Percentiles rank a stretch among this genome's conserved stretches.
These are phyloP conservation scores for Penicillium griseofulvum DNA, from an alignment of 2,329 filamentous ascomycete genomes.

Conservation along the genomic window DNA sequence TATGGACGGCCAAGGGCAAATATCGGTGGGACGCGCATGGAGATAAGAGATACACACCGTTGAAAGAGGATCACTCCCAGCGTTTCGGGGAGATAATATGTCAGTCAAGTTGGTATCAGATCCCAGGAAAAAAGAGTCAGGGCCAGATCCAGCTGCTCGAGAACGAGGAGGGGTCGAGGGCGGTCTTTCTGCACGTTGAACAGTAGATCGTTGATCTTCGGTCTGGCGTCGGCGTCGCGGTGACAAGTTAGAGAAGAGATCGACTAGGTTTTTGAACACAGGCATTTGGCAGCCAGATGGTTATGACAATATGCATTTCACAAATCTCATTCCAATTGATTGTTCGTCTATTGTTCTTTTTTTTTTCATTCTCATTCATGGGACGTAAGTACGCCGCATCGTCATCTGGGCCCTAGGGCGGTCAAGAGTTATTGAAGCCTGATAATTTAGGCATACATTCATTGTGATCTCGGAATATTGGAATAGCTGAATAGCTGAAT, in stretches of 20 bases:
- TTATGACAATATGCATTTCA: slow-evolving; percentile 8
- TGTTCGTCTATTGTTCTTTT: neutral
- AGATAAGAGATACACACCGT: slow-evolving; percentile 11
- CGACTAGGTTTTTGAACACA: slow-evolving; percentile 16
- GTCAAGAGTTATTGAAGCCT: slow-evolving; percentile 1
- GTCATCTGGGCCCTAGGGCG: slow-evolving; percentile 6
- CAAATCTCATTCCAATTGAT: slow-evolving; percentile 5
- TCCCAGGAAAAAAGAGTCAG: neutral
- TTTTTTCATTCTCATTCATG: neutral
- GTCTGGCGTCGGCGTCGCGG: slow-evolving; percentile 17
- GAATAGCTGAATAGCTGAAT: neutral
- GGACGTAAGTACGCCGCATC: slow-evolving; percentile 6
- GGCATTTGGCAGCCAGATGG: slow-evolving; percentile 13
- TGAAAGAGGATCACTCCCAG: slow-evolving; percentile 1
- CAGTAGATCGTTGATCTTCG: slow-evolving; percentile 15
- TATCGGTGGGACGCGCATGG: neutral
- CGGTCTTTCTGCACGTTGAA: neutral
- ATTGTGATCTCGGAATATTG: neutral
- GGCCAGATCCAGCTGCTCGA: neutral
- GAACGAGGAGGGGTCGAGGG: slow-evolving; percentile 9
- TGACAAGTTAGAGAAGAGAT: slow-evolving; percentile 18
- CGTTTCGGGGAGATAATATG: neutral
- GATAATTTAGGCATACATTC: neutral
- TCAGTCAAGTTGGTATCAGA: neutral
- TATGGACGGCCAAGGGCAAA: neutral